These are phyloP conservation scores for Lentinula aciculospora DNA, from an alignment of 768 basidiomycete species.

Conservation along the genomic window DNA sequence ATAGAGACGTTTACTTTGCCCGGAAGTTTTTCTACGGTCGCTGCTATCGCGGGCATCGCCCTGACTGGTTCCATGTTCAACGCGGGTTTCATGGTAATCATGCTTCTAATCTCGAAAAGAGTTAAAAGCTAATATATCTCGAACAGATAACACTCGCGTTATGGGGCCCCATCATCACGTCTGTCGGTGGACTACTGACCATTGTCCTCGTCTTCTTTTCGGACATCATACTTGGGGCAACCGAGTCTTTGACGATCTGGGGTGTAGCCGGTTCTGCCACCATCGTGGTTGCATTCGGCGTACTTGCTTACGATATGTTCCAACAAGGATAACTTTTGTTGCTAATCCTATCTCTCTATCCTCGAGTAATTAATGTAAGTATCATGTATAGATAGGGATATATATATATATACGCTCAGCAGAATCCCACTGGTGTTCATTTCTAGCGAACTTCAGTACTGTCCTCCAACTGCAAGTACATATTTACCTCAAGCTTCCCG, in stretches of 20 bases:
- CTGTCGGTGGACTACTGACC: slow-evolving; percentile 90
- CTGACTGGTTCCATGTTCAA: slow-evolving; percentile 75
- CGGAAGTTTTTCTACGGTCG: slow-evolving; percentile 31
- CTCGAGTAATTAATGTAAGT: too few species aligned
- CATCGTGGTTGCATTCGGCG: slow-evolving; percentile 79
- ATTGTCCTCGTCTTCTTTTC: slow-evolving; percentile 83
- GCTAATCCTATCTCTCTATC: too few species aligned
- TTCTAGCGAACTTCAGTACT: too few species aligned
- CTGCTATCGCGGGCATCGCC: slow-evolving; percentile 64
- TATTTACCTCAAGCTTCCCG: neutral
- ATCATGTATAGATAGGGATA: too few species aligned
- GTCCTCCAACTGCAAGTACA: neutral
- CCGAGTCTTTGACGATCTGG: slow-evolving; percentile 59
- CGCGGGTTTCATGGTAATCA: slow-evolving; percentile 74
- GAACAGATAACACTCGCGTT: slow-evolving; percentile 69
- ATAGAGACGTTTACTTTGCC: slow-evolving; percentile 69
- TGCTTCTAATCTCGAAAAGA: neutral
- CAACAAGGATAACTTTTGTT: slow-evolving; percentile 18
- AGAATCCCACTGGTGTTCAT: too few species aligned
- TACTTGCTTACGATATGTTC: slow-evolving; percentile 71
- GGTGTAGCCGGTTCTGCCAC: slow-evolving; percentile 72
- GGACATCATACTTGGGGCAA: slow-evolving; percentile 67
- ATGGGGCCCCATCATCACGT: slow-evolving; percentile 85
- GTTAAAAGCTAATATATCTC: slow-evolving; percentile 9
- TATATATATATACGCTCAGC: too few species aligned